These are phyloP conservation scores for Sungouiella thailandica DNA, from an alignment of 805 yeast species.

Conservation along the genomic window DNA sequence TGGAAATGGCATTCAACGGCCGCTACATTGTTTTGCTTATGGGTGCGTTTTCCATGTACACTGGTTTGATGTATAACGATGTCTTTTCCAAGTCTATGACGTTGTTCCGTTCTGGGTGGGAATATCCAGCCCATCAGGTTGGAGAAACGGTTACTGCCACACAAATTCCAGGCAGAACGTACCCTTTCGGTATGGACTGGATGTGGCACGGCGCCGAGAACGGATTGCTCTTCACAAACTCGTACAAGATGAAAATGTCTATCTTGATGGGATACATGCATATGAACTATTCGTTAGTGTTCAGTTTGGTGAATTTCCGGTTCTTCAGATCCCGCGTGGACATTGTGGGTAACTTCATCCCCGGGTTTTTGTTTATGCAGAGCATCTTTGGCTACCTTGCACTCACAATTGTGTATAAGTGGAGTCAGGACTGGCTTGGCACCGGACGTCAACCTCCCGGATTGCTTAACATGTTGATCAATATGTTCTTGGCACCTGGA, in stretches of 20 bases:
- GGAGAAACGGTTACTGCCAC: conserved; percentile 40
- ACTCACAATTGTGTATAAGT: conserved; percentile 64
- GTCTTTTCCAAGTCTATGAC: conserved; percentile 66
- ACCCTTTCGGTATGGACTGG: conserved; percentile 63
- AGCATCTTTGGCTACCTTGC: conserved; percentile 70
- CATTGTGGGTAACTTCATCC: conserved; percentile 67
- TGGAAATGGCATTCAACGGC: conserved; percentile 73
- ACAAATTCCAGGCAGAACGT: conserved; percentile 41
- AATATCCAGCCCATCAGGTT: conserved; percentile 27
- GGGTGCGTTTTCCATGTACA: conserved; percentile 71
- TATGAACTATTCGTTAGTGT: conserved; percentile 67
- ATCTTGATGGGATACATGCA: conserved; percentile 72
- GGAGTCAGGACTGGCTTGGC: conserved; percentile 68
- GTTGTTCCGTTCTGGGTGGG: conserved; percentile 65
- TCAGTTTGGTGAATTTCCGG: conserved; percentile 59
- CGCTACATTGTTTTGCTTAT: conserved; percentile 63
- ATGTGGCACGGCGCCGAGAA: conserved; percentile 82
- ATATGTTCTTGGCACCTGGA: conserved; percentile 74
- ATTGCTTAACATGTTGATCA: conserved; percentile 66
- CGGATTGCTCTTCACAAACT: conserved; percentile 61
- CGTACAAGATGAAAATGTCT: conserved; percentile 74
- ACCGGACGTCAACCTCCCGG: conserved; percentile 66
- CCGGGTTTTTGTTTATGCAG: conserved; percentile 72
- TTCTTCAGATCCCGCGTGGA: conserved; percentile 58
- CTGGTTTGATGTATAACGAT: conserved; percentile 72